phyloP scores from a whole-genome alignment of 192 early-diverging fungal genomes.

The Coemansia sp. region DNA sequence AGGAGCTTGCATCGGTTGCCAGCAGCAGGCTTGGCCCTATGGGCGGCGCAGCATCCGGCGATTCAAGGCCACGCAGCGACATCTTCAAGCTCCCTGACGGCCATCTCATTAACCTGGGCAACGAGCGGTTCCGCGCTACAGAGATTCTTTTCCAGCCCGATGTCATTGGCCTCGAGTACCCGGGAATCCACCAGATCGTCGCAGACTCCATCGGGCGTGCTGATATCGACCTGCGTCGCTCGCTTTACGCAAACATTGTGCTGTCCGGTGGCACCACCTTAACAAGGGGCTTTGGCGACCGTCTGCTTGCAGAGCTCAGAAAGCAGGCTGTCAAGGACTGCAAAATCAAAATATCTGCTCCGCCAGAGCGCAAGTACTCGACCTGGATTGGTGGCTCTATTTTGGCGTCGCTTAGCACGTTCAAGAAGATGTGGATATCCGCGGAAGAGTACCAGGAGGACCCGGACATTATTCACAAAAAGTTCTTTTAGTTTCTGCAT shows the following conservation, averaged over 20 bases:
- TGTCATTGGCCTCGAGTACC: constrained; percentile 86
- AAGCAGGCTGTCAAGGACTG: constrained; percentile 88
- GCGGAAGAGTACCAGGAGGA: constrained; percentile 98
- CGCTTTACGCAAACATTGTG: constrained; percentile 86
- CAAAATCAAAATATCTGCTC: constrained; percentile 97
- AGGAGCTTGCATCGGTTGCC: constrained; percentile 74
- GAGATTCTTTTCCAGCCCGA: constrained; percentile 97
- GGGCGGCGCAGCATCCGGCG: constrained; percentile 75
- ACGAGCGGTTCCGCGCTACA: constrained; percentile 91
- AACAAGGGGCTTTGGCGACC: constrained; percentile 89
- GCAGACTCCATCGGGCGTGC: constrained; percentile 90
- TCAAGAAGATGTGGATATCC: constrained; percentile 99
- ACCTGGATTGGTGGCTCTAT: constrained; percentile 99
- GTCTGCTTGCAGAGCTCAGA: constrained; percentile 86
- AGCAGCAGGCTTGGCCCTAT: constrained; percentile 61
- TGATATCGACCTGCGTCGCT: constrained; percentile 91
- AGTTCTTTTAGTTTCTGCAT: constrained; percentile 59
- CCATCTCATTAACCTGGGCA: constrained; percentile 64
- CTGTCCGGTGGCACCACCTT: constrained; percentile 98
- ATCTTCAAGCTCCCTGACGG: constrained; percentile 50
- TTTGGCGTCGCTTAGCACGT: constrained; percentile 92
- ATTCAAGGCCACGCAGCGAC: constrained; percentile 38
- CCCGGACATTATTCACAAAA: constrained; percentile 87
- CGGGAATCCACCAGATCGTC: constrained; percentile 92
- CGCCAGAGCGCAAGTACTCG: constrained; percentile 96